Evolutionary conservation across 306 rosid genomes (phyloP).

Genomic region (Hippophae gyantsensis): DNA sequence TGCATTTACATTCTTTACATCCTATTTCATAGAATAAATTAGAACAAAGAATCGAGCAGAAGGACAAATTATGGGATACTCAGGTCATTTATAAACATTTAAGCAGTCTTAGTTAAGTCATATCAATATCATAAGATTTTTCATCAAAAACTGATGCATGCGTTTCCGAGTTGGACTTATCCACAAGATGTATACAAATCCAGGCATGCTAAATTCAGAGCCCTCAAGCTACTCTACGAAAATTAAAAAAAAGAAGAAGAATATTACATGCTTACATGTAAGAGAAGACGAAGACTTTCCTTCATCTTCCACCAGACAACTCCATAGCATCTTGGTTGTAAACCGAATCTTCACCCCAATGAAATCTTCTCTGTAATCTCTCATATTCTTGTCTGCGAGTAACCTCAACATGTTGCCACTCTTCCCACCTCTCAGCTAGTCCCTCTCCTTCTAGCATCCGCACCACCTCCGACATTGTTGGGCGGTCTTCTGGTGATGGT

Average conservation of each 20-base stretch:
- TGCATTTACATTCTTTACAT: too few relatives aligned
- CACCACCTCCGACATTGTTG: slow-evolving; percentile 89
- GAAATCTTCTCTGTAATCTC: slow-evolving; percentile 84
- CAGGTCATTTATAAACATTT: too few relatives aligned
- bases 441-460: slow-evolving; percentile 99
- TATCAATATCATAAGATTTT: too few relatives aligned
- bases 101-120: too few relatives aligned
- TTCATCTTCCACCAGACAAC: slow-evolving; percentile 85
- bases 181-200: too few relatives aligned
- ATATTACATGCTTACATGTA: slow-evolving; percentile 13
- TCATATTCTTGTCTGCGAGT: slow-evolving; percentile 81
- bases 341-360: slow-evolving; percentile 94
- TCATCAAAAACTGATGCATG: too few relatives aligned
- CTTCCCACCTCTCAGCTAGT: slow-evolving; percentile 98
- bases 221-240: too few relatives aligned
- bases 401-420: slow-evolving; percentile 91
- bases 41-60: too few relatives aligned
- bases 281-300: slow-evolving; percentile 11
- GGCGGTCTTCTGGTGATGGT: slow-evolving; percentile 90
- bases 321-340: slow-evolving; percentile 87
- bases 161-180: too few relatives aligned
- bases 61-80: too few relatives aligned
- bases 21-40: too few relatives aligned
- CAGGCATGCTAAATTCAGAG: too few relatives aligned
- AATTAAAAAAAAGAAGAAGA: not conserved